phyloP scores from a whole-genome alignment of 2,329 filamentous ascomycete species.

The Fusarium irregulare region DNA sequence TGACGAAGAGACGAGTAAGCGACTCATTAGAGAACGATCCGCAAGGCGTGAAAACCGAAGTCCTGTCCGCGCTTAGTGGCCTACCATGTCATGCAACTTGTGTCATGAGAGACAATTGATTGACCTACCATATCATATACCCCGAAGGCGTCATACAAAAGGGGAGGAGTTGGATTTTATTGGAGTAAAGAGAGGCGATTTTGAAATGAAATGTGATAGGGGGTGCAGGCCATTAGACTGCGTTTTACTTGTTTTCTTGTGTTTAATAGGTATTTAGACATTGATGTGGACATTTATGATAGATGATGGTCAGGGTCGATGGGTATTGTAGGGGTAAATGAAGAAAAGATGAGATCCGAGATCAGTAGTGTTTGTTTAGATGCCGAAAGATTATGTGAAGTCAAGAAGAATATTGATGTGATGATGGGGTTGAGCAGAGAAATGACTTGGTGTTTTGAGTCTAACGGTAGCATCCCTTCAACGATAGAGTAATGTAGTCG shows the following conservation, averaged over 20 bases:
- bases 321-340: neutral
- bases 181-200: conserved; percentile 31
- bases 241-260: conserved; percentile 20
- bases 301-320: conserved; percentile 21
- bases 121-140: conserved; percentile 11
- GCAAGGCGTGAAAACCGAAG: conserved; percentile 44
- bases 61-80: conserved; percentile 38
- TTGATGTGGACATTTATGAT: conserved; percentile 40
- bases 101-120: neutral
- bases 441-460: neutral
- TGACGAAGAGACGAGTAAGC: conserved; percentile 62
- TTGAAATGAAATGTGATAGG: conserved; percentile 21
- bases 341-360: neutral
- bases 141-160: neutral
- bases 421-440: too few species aligned
- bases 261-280: conserved; percentile 41
- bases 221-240: conserved; percentile 32
- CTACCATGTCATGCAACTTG: neutral
- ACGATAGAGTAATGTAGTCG: too few species aligned
- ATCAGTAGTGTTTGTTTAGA: neutral
- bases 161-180: conserved; percentile 31
- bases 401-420: too few species aligned
- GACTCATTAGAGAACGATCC: conserved; percentile 58
- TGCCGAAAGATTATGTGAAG: neutral
- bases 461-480: neutral